Evolutionary conservation across 148 eudicot genomes (phyloP).

Genomic region (Amaranthus palmeri): DNA sequence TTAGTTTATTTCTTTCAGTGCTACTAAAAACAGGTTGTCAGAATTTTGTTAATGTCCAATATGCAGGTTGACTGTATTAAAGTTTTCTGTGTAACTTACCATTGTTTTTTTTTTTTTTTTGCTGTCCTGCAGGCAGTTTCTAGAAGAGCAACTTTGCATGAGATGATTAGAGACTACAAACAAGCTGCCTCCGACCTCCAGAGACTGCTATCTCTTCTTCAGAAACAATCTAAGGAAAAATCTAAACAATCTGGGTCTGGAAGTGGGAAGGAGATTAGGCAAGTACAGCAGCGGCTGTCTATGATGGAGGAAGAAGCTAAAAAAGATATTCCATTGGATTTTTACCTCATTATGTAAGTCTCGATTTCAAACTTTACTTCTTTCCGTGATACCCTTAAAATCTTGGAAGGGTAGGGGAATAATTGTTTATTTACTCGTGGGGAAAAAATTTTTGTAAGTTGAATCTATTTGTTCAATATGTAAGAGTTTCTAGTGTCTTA

Average conservation of each 20-base stretch:
- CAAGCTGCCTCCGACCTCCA: constrained; percentile 67
- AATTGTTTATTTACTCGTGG: neutral
- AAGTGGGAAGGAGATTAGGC: constrained; percentile 58
- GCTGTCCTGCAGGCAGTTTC: constrained; percentile 58
- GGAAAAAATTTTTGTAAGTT: neutral
- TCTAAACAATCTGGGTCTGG: constrained; percentile 40
- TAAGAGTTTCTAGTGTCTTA: neutral
- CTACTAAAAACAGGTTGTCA: no score
- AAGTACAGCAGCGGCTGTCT: constrained; percentile 52
- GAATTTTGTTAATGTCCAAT: neutral
- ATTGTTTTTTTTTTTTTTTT: constrained; percentile 4
- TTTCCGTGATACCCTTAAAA: neutral
- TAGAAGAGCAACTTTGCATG: constrained; percentile 78
- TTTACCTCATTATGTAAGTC: constrained; percentile 80
- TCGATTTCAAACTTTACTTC: neutral
- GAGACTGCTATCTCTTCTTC: constrained; percentile 55
- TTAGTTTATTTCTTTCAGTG: no score
- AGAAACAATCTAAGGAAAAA: constrained; percentile 44
- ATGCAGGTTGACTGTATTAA: neutral
- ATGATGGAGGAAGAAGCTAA: constrained; percentile 60
- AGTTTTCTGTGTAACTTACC: constrained; percentile 6
- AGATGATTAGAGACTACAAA: constrained; percentile 76
- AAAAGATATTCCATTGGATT: constrained; percentile 56
- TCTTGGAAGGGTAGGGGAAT: neutral
- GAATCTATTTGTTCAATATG: neutral